A percentile compares a stretch with the other conserved stretches of the same genome.
Evolutionary conservation across 2,329 filamentous ascomycete genomes (phyloP).

Genomic region (Botrytis hyacinthi): DNA sequence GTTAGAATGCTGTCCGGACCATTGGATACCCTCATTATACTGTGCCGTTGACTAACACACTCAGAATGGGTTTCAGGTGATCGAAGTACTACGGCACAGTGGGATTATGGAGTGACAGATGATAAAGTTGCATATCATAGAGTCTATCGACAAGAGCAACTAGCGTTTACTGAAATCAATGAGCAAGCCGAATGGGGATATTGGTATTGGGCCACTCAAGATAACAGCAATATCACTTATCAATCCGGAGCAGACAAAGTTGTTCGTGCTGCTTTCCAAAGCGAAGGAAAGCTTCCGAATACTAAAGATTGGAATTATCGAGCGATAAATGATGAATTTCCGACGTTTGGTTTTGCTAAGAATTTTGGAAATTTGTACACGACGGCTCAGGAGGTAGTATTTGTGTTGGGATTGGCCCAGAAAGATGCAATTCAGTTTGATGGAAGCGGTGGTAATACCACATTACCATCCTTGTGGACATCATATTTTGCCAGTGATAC

Average conservation of each 20-base stretch:
- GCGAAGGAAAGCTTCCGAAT: slow-evolving; percentile 61
- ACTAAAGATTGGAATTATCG: slow-evolving; percentile 64
- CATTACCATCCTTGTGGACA: slow-evolving; percentile 74
- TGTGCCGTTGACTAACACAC: background rate
- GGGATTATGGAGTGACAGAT: slow-evolving; percentile 53
- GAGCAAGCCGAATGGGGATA: slow-evolving; percentile 81
- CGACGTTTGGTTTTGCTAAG: slow-evolving; percentile 76
- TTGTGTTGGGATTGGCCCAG: slow-evolving; percentile 76
- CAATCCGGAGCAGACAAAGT: slow-evolving; percentile 65
- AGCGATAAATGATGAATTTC: slow-evolving; percentile 66
- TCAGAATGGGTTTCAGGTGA: slow-evolving; percentile 74
- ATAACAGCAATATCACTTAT: slow-evolving; percentile 55
- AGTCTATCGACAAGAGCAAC: slow-evolving; percentile 58
- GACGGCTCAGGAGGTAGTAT: slow-evolving; percentile 46
- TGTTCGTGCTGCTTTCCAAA: slow-evolving; percentile 67
- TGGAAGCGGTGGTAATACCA: slow-evolving; percentile 60
- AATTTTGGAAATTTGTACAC: slow-evolving; percentile 46
- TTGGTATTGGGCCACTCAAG: slow-evolving; percentile 70
- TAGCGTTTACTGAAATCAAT: slow-evolving; percentile 62
- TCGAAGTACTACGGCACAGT: slow-evolving; percentile 53
- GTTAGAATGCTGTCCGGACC: background rate
- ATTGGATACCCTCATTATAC: background rate
- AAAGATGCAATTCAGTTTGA: slow-evolving; percentile 75
- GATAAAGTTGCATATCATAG: slow-evolving; percentile 61
- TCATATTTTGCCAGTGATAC: slow-evolving; percentile 64